phyloP scores from a whole-genome alignment of 306 rosid genomes.

The Luffa acutangula region DNA sequence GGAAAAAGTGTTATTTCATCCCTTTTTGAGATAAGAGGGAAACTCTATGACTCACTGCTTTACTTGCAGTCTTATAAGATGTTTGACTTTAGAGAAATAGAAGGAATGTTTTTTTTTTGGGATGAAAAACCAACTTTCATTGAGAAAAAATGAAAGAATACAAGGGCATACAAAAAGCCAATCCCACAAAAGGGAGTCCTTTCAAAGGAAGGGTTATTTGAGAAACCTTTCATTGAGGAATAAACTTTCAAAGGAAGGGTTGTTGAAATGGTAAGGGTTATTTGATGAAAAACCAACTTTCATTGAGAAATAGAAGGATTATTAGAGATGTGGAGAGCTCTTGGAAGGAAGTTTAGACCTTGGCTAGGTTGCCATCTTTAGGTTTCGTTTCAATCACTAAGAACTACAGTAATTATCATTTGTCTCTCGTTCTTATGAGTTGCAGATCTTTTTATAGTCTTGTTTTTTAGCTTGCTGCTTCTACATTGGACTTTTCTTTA shows the following conservation, averaged over 20 bases:
- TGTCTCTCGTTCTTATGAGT: neutral
- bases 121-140: no score
- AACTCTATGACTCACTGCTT: neutral
- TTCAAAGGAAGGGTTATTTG: no score
- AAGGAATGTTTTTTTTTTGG: no score
- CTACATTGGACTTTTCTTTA: neutral
- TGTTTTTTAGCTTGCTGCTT: neutral
- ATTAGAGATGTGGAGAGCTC: neutral
- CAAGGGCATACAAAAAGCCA: no score
- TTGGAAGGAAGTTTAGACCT: neutral
- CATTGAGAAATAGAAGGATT: neutral
- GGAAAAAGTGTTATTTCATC: neutral
- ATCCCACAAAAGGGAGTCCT: no score
- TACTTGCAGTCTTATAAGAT: neutral
- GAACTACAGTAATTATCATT: neutral
- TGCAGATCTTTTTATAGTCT: neutral
- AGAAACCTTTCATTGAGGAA: no score
- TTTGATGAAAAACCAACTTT: no score
- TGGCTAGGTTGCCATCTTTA: neutral
- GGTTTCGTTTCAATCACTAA: neutral
- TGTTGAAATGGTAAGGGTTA: no score
- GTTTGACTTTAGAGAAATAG: neutral
- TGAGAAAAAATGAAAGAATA: no score
- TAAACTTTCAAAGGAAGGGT: no score
- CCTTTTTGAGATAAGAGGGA: neutral